Evolutionary conservation across 192 early-diverging fungal species (phyloP).

Genomic region (Borealophlyctis nickersoniae): DNA sequence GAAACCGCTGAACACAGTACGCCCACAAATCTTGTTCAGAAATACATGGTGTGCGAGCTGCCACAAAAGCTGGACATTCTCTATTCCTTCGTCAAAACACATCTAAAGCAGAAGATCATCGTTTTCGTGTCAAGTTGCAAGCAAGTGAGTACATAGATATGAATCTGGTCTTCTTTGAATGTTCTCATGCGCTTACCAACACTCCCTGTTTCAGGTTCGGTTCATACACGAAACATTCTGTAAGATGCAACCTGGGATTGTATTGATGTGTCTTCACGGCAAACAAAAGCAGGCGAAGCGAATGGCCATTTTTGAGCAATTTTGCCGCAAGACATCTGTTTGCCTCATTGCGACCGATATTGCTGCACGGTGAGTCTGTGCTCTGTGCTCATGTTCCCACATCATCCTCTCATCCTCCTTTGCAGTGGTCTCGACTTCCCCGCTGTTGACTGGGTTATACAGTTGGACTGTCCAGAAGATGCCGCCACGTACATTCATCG

Average conservation of each 20-base stretch:
- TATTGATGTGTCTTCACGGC: slow-evolving; percentile 88
- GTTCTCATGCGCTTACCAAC: not conserved
- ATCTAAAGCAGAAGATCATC: slow-evolving; percentile 82
- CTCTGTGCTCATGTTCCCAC: slow-evolving; percentile 6
- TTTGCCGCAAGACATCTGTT: slow-evolving; percentile 70
- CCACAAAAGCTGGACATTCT: slow-evolving; percentile 92
- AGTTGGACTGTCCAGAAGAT: slow-evolving; percentile 96
- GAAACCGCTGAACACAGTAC: slow-evolving; percentile 78
- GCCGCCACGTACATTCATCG: slow-evolving; percentile 96
- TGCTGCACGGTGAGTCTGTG: slow-evolving; percentile 88
- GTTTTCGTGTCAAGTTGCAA: slow-evolving; percentile 97
- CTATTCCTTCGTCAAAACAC: slow-evolving; percentile 93
- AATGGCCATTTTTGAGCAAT: slow-evolving; percentile 90
- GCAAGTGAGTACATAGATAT: slow-evolving; percentile 65
- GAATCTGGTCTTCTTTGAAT: slow-evolving; percentile 4
- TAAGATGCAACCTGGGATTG: slow-evolving; percentile 90
- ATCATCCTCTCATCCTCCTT: not conserved
- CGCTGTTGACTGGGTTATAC: slow-evolving; percentile 97
- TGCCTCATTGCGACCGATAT: slow-evolving; percentile 93
- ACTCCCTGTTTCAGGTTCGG: slow-evolving; percentile 46
- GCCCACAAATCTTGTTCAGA: slow-evolving; percentile 77
- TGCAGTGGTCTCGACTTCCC: slow-evolving; percentile 99
- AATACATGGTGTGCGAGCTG: slow-evolving; percentile 80
- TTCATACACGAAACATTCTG: slow-evolving; percentile 95
- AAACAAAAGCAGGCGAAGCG: slow-evolving; percentile 96